Conservation (phyloP, 306 rosid species). For the Astragalus glycyphyllos region DNA sequence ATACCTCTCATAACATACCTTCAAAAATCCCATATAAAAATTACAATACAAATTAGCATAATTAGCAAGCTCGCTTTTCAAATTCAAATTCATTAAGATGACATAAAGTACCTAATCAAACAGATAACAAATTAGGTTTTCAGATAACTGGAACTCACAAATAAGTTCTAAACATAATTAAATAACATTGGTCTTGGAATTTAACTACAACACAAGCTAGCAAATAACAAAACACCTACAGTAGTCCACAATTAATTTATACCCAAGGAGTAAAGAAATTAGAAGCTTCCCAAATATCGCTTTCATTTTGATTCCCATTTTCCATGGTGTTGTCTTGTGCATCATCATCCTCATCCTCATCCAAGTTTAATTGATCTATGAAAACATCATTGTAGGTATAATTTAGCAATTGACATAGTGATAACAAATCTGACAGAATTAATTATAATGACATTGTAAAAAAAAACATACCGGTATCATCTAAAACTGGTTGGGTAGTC, state of each 20-base stretch:
- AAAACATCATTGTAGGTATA: not conserved
- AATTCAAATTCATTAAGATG: not conserved
- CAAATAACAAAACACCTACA: not conserved
- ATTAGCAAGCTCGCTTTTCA: not conserved
- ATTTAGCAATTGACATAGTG: not conserved
- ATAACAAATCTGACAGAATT: not conserved
- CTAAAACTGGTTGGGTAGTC: not conserved
- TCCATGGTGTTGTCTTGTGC: not conserved
- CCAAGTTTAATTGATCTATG: constrained; percentile 1
- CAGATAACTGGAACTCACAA: not conserved
- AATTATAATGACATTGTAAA: not conserved
- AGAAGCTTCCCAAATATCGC: not conserved
- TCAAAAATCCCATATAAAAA: not conserved
- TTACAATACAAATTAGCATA: not conserved
- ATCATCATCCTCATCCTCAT: not conserved
- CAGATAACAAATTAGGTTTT: not conserved
- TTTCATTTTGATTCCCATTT: constrained; percentile 8
- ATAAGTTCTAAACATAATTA: not conserved
- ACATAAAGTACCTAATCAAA: not conserved
- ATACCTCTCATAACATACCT: not conserved
- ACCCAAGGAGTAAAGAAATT: not conserved
- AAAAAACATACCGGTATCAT: not conserved
- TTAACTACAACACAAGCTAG: not conserved
- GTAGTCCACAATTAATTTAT: constrained; percentile 4
- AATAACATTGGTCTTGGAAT: not conserved